Evolutionary conservation across 2,329 filamentous ascomycete species (phyloP).

Genomic region (Exophiala spinifera): DNA sequence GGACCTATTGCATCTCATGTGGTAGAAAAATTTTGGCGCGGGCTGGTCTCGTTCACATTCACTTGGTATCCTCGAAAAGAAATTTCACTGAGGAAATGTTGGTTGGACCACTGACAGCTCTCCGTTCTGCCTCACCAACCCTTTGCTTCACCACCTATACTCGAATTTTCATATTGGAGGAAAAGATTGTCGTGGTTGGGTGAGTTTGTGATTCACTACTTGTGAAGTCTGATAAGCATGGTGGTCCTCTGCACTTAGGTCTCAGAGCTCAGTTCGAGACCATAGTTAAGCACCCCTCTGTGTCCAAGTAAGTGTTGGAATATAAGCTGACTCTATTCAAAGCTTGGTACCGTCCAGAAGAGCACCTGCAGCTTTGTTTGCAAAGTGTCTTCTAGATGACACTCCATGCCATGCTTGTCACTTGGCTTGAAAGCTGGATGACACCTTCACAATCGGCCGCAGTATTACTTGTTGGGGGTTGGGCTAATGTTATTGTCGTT

Average conservation of each 20-base stretch:
- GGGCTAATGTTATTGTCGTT: constrained; percentile 47
- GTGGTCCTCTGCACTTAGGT: neutral
- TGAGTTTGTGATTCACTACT: constrained; percentile 24
- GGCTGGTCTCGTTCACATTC: neutral
- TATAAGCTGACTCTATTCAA: neutral
- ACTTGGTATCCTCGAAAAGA: neutral
- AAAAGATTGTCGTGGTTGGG: constrained; percentile 41
- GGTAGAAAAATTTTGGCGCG: neutral
- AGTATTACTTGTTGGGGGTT: neutral
- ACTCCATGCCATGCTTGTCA: too few relatives aligned
- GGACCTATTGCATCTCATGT: neutral
- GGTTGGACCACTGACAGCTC: neutral
- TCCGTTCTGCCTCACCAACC: neutral
- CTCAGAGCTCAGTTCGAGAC: constrained; percentile 58
- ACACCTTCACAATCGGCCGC: neutral
- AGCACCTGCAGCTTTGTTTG: too few relatives aligned
- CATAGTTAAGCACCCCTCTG: constrained; percentile 73
- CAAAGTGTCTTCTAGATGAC: too few relatives aligned
- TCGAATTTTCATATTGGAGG: constrained; percentile 17
- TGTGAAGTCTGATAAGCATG: constrained; percentile 3
- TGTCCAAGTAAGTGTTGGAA: constrained; percentile 54
- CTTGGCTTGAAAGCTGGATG: neutral
- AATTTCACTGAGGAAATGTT: neutral
- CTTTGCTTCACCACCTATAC: constrained; percentile 2
- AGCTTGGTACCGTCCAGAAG: too few relatives aligned